Evolutionary conservation across 352 stramenopile species (phyloP), one percentile per base, ranked within the genome.

Genomic region (Globisporangium spinosum): DNA sequence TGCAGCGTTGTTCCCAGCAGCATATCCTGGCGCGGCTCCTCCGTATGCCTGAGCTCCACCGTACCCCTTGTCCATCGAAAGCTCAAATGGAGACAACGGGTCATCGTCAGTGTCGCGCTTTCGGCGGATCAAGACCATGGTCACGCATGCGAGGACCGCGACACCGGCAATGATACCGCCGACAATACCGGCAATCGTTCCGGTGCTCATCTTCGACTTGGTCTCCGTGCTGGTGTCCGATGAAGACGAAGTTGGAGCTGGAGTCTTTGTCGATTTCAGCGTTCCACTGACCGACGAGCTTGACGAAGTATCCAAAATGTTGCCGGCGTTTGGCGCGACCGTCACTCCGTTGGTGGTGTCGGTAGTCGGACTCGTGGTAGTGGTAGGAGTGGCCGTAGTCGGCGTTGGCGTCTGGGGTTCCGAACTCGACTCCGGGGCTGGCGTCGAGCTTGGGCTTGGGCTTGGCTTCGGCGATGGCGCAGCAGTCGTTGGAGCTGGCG

Each of bases 21-120:
- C 59, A 27, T 65, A 63, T 34, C 73, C 72, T 32, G 71, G 69
- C 10, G 76, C 64, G 10, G 45, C 74, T 45, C 73, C 69, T 64
- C 81, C 83, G 73, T 86, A 83, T 65, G 77, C 77, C 62, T 83
- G 74, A n/a, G 66, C 68, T 38, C 58, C 73, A 49, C 72, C 77
- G 75, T 89, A 91, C 40, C 80, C 80, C 80, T 93, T 93, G 76
- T 93, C 85, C 83, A 93, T 91, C 38, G 85, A 93, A 38, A 93
- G 77, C 73, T 93, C 83, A 60, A 93, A 93, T 2, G 85, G 85
- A 70, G 85, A 93, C 59, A 93, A 67, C 64, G 85, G 85, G 60
- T 93, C 85, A 63, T 93, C 85, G 35, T 93, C 82, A 6, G 71
- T 62, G 17, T 91, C 81, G 40, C 79, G 78, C 43, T 77, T 76